Percentiles rank a stretch among this genome's conserved stretches.
These are phyloP conservation scores for Agrocybe pediades DNA, from an alignment of 768 basidiomycete genomes.

Conservation along the genomic window DNA sequence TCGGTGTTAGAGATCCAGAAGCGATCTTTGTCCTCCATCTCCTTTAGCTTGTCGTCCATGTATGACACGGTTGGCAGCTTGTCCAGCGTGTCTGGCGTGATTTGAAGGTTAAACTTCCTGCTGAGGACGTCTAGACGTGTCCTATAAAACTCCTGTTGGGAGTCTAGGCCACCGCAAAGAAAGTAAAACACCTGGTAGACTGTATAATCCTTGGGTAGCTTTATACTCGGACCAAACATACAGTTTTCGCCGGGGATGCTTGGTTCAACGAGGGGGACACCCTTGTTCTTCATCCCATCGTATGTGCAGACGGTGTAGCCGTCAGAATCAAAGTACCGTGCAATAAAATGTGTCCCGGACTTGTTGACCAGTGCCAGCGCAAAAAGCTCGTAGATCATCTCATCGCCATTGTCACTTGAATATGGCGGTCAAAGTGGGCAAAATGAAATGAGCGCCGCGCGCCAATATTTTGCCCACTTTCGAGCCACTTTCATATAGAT, in stretches of 20 bases:
- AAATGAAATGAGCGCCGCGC: no score
- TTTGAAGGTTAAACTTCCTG: background rate
- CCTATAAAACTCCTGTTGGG: constrained; percentile 17
- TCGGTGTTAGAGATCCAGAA: constrained; percentile 14
- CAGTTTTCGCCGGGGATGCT: constrained; percentile 6
- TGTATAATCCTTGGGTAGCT: constrained; percentile 13
- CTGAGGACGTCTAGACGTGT: background rate
- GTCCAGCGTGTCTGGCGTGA: constrained; percentile 2
- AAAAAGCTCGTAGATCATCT: constrained; percentile 24
- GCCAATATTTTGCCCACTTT: no score
- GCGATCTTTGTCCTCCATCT: background rate
- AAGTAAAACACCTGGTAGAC: constrained; percentile 17
- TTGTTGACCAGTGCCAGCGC: constrained; percentile 19
- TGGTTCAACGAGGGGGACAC: constrained; percentile 8
- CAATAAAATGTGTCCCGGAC: constrained; percentile 21
- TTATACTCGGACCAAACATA: constrained; percentile 3
- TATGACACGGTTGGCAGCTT: constrained; percentile 5
- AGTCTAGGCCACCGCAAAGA: constrained; percentile 20
- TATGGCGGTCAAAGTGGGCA: no score
- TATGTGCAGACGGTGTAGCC: constrained; percentile 19
- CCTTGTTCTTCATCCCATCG: constrained; percentile 16
- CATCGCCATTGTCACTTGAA: no score
- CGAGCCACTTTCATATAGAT: no score
- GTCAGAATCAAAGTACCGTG: constrained; percentile 15
- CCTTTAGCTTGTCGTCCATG: constrained; percentile 2